Evolutionary conservation across 2,329 filamentous ascomycete species (phyloP).

Genomic region (Talaromyces sp.): DNA sequence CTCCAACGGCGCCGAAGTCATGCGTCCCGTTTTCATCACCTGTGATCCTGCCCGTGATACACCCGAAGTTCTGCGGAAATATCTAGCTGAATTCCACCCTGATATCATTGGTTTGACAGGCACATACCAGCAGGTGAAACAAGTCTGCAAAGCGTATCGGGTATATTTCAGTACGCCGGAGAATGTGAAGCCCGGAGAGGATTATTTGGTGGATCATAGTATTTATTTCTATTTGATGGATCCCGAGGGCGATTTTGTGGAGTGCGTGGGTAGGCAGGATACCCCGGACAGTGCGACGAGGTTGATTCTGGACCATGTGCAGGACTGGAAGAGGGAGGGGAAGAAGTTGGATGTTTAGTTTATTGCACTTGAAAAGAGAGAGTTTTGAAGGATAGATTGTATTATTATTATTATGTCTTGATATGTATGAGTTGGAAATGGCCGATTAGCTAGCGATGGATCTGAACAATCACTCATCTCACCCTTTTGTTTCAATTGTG

Average conservation of each 20-base stretch:
- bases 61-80: conserved; percentile 76
- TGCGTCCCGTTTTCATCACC: conserved; percentile 86
- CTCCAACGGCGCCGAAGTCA: conserved; percentile 38
- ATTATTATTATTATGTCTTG: conserved; percentile 5
- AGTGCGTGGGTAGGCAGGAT: conserved; percentile 92
- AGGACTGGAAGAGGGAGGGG: conserved; percentile 62
- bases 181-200: conserved; percentile 84
- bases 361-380: not conserved
- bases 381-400: not conserved
- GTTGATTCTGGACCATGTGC: conserved; percentile 82
- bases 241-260: conserved; percentile 95
- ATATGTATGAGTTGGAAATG: not conserved
- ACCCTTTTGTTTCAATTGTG: not conserved
- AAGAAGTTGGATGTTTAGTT: conserved; percentile 46
- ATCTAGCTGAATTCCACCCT: conserved; percentile 86
- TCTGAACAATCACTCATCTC: conserved; percentile 26
- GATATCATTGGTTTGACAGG: conserved; percentile 85
- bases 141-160: conserved; percentile 89
- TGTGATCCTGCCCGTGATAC: conserved; percentile 92
- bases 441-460: conserved; percentile 24
- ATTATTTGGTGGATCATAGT: conserved; percentile 97
- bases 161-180: conserved; percentile 95
- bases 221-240: conserved; percentile 99
- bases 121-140: conserved; percentile 89
- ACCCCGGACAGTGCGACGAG: conserved; percentile 80